Conservation (phyloP, 192 early-diverging fungal genomes). For the Podochytrium sp. region DNA sequence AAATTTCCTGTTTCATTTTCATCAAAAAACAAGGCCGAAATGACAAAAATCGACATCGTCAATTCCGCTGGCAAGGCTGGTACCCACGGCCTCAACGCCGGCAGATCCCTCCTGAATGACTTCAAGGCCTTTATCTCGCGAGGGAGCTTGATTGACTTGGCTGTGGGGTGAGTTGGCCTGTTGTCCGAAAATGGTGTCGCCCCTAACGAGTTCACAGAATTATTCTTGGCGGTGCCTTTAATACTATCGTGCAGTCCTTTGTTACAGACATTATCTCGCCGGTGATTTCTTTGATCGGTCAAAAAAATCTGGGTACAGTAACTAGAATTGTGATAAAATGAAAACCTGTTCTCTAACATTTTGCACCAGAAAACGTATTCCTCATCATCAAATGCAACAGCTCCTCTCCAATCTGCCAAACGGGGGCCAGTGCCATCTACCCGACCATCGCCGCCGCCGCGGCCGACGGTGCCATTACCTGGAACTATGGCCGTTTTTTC, state of each 20-base stretch:
- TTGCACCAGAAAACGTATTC: conserved; percentile 34
- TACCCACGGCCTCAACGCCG: no score
- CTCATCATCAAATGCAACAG: conserved; percentile 12
- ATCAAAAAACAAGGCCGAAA: no score
- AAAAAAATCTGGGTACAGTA: conserved; percentile 41
- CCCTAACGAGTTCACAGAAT: no score
- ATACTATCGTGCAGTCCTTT: conserved; percentile 43
- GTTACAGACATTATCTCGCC: conserved; percentile 60
- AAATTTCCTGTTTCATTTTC: no score
- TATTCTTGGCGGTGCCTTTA: conserved; percentile 70
- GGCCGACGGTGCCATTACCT: conserved; percentile 29
- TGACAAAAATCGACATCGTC: no score
- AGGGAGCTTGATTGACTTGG: background rate
- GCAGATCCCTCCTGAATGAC: background rate
- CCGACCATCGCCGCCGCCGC: background rate
- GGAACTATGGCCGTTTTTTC: conserved; percentile 57
- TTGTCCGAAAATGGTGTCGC: no score
- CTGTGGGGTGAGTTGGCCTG: background rate
- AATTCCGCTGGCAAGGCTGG: no score
- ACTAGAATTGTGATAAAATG: no score
- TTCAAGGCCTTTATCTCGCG: background rate
- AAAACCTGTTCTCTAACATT: no score
- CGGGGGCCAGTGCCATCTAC: background rate
- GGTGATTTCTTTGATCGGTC: conserved; percentile 55
- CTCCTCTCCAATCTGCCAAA: background rate